Evolutionary conservation across 495 filamentous ascomycete species (phyloP).

Genomic region (Parachaetomium inaequale): DNA sequence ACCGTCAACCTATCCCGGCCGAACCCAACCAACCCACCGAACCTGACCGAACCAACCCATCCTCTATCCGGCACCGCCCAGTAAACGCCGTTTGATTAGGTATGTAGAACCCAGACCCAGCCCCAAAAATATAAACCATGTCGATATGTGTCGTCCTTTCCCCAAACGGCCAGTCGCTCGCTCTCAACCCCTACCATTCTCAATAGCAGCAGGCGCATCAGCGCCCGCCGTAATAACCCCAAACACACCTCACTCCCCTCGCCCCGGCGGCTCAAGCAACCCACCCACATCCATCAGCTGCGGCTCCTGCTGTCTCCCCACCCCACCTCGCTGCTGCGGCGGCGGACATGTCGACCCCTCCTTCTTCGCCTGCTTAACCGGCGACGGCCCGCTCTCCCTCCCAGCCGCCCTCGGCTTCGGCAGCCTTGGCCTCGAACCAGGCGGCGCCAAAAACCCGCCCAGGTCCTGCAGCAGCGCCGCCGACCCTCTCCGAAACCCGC

Average conservation of each 20-base stretch:
- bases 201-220: too few relatives aligned
- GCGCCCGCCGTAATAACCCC: not conserved
- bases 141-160: too few relatives aligned
- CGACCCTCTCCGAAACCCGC: constrained; percentile 44
- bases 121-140: not conserved
- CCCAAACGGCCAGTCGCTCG: too few relatives aligned
- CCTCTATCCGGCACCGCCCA: not conserved
- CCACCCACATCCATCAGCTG: constrained; percentile 56
- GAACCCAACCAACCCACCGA: too few relatives aligned
- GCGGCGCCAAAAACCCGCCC: constrained; percentile 47
- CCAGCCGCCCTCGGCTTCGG: constrained; percentile 9
- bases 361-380: constrained; percentile 36
- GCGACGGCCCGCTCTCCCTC: constrained; percentile 26
- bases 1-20: not conserved
- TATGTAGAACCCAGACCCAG: not conserved
- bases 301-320: constrained; percentile 18
- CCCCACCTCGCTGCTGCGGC: not conserved
- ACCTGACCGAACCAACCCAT: too few relatives aligned
- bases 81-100: not conserved
- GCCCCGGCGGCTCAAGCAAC: constrained; percentile 33
- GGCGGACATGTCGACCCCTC: constrained; percentile 5
- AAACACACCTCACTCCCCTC: not conserved
- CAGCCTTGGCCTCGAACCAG: constrained; percentile 23
- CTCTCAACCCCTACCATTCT: too few relatives aligned
- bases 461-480: constrained; percentile 57